Base-by-base conservation (phyloP, 225 moss, liverwort and hornwort species). In the Neckera pumila region DNA sequence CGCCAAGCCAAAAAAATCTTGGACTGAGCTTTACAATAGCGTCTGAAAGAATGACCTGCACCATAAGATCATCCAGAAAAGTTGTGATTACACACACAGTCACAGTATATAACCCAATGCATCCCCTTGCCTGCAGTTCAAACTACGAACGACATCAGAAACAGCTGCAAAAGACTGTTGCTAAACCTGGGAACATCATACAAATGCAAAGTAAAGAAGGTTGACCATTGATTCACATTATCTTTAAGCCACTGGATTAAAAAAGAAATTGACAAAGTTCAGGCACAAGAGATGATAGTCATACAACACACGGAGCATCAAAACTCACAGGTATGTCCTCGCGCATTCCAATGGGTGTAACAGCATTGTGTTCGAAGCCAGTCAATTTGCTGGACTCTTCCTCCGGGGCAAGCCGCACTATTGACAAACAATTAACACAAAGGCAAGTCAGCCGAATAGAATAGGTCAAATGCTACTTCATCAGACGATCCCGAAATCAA, bases 341-440 rank as follows among this genome's bases (percentile, higher is more conserved):
- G 73, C 88, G 85, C 99, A 97, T 97, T 89, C 97, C 99, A 84
- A 97, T 91, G 33, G 99, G 97, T 71, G 99, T 96, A 75, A 99
- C 97, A 63, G 99, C 97, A 86, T 99, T 99, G 82, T 97, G 99
- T 89, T 95, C 94, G 89, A 92, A 99, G 63, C 99, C 99, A 75
- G 99, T 96, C 80, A 99, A 89, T 81, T 86, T 90, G 93, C 93
- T 92, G n/a, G 99, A 97, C 69, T 96, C 96, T 81, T 96, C 97
- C 90, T 97, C 96, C 51, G 96, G 97, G 38, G 98, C 98, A 86
- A 99, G 92, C 74, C 98, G 95, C 90, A 97, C 98, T 98, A 66
- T 80, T 76, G 62, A 70, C 86, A 93, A 67, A 80, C 63, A 80
- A 83, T 62, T 31, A 71, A 78, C 59, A 85, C 17, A 43, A 84